A percentile compares a stretch with the other conserved stretches of the same genome.
Conservation (phyloP, 768 basidiomycete genomes). For the Suillus subaureus region DNA sequence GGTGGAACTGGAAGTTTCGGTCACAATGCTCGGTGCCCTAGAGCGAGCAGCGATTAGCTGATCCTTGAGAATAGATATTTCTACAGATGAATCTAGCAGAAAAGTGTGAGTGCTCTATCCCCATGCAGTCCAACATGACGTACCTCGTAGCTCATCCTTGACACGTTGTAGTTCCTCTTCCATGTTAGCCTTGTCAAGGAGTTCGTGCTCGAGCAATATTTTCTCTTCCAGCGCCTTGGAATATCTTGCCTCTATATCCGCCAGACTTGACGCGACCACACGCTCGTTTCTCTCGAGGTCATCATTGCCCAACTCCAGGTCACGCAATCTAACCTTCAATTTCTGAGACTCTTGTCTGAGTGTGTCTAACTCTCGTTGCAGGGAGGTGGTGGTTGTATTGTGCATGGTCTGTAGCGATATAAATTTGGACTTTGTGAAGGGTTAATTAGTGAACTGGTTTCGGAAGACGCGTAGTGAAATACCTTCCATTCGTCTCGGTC, state of each 20-base stretch:
- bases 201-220: constrained; percentile 93
- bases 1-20: constrained; percentile 29
- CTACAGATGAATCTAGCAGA: constrained; percentile 75
- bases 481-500: constrained; percentile 97
- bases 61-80: constrained; percentile 81
- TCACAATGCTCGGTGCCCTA: constrained; percentile 30
- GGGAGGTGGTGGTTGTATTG: constrained; percentile 85
- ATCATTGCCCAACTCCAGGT: constrained; percentile 97
- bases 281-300: constrained; percentile 95
- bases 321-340: constrained; percentile 73
- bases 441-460: constrained; percentile 6
- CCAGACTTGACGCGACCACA: constrained; percentile 79
- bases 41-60: constrained; percentile 52
- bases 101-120: constrained; percentile 18
- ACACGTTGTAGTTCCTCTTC: constrained; percentile 91
- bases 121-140: constrained; percentile 15
- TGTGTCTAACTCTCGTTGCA: constrained; percentile 90
- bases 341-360: constrained; percentile 74
- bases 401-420: constrained; percentile 87
- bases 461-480: constrained; percentile 23
- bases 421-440: constrained; percentile 65
- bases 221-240: constrained; percentile 93
- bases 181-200: constrained; percentile 84
- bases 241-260: constrained; percentile 87
- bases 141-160: constrained; percentile 92